phyloP scores from a whole-genome alignment of 257 asterid species.

The Capsicum pubescens region DNA sequence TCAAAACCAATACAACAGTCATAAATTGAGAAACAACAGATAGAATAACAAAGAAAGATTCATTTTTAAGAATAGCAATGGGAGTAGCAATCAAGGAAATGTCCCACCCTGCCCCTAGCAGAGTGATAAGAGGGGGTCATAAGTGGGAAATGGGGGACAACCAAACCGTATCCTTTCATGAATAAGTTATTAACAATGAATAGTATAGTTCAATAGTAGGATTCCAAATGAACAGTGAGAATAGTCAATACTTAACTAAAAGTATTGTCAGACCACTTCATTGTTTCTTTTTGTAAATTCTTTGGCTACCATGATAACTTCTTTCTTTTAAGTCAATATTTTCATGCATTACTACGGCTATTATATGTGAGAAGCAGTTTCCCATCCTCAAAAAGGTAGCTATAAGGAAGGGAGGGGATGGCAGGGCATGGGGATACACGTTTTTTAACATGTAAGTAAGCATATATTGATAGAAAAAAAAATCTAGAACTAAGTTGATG shows the following conservation, averaged over 20 bases:
- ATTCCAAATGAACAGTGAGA: conserved; percentile 21
- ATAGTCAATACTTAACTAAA: not conserved
- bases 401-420: not conserved
- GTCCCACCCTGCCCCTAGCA: not conserved
- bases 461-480: conserved; percentile 11
- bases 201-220: not conserved
- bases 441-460: not conserved
- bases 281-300: not conserved
- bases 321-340: conserved; percentile 14
- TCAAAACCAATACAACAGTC: conserved; percentile 10
- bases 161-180: not conserved
- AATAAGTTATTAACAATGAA: not conserved
- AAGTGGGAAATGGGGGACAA: conserved; percentile 6
- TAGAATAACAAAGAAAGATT: conserved; percentile 8
- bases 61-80: not conserved
- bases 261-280: conserved; percentile 1
- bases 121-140: not conserved
- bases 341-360: not conserved
- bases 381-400: not conserved
- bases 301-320: not conserved
- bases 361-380: not conserved
- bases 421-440: not conserved
- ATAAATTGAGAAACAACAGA: not conserved
- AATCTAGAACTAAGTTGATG: not conserved
- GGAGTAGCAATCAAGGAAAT: conserved; percentile 14